A percentile compares a stretch with the other conserved stretches of the same genome.
Conservation (phyloP, 2,329 filamentous ascomycete genomes). For the Rhynchosporium agropyri region DNA sequence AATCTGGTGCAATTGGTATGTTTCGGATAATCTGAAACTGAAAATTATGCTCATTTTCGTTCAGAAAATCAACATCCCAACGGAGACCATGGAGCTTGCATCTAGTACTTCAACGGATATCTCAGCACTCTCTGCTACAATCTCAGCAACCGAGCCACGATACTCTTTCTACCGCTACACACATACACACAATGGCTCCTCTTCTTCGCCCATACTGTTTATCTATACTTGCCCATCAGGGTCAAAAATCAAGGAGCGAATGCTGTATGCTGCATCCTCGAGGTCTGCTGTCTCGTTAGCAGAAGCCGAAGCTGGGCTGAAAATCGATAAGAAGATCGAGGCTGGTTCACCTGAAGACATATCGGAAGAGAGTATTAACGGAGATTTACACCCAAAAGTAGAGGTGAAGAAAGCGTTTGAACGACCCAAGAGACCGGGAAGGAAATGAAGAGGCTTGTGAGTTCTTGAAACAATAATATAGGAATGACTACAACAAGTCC, state of each 20-base stretch:
- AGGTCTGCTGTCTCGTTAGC: slow-evolving; percentile 68
- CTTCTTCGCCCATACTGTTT: slow-evolving; percentile 68
- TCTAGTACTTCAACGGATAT: slow-evolving; percentile 57
- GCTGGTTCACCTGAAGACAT: slow-evolving; percentile 71
- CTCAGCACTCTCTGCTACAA: slow-evolving; percentile 57
- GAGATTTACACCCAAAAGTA: slow-evolving; percentile 69
- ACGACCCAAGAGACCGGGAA: slow-evolving; percentile 76
- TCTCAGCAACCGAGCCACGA: slow-evolving; percentile 70
- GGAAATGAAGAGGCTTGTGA: slow-evolving; percentile 31
- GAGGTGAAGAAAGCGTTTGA: slow-evolving; percentile 71
- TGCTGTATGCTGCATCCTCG: slow-evolving; percentile 79
- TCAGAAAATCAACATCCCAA: slow-evolving; percentile 71
- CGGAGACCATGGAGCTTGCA: slow-evolving; percentile 70
- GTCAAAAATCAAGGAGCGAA: slow-evolving; percentile 77
- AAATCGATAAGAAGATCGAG: slow-evolving; percentile 71
- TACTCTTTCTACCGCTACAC: slow-evolving; percentile 77
- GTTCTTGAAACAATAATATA: not conserved
- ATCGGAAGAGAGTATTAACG: slow-evolving; percentile 64
- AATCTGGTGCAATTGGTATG: slow-evolving; percentile 67
- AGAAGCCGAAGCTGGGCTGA: slow-evolving; percentile 64
- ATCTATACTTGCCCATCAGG: slow-evolving; percentile 79
- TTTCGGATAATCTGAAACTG: slow-evolving; percentile 21
- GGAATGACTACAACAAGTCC: not conserved
- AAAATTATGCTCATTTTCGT: not conserved
- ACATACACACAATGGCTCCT: slow-evolving; percentile 56